These are phyloP conservation scores for Diplodia intermedia DNA, from an alignment of 2,329 filamentous ascomycete genomes.

Conservation along the genomic window DNA sequence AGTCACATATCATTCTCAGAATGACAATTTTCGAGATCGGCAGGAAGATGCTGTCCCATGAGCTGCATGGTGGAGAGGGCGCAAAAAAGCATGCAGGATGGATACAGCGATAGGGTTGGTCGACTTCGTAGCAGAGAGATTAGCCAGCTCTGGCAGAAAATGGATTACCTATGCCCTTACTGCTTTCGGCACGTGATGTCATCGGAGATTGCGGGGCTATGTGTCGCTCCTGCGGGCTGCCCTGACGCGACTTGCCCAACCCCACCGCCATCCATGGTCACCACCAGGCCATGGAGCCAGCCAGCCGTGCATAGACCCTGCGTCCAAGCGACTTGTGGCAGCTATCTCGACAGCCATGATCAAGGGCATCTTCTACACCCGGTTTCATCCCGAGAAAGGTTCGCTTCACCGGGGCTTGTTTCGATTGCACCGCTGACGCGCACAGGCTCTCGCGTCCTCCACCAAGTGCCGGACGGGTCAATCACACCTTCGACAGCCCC, in stretches of 20 bases:
- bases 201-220: constrained; percentile 27
- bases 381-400: constrained; percentile 65
- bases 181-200: constrained; percentile 8
- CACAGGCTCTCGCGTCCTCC: constrained; percentile 66
- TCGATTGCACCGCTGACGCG: constrained; percentile 29
- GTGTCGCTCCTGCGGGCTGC: neutral
- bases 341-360: constrained; percentile 54
- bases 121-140: neutral
- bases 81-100: neutral
- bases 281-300: constrained; percentile 20
- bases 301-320: neutral
- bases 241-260: constrained; percentile 1
- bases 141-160: neutral
- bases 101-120: neutral
- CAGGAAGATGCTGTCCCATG: neutral
- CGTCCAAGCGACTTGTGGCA: neutral
- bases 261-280: constrained; percentile 5
- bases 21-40: neutral
- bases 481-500: constrained; percentile 54
- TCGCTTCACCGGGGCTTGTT: constrained; percentile 12
- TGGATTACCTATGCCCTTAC: neutral
- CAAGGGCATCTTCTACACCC: constrained; percentile 70
- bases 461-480: constrained; percentile 68
- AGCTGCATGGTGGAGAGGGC: neutral
- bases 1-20: neutral